Conservation (phyloP, 2,329 filamentous ascomycete genomes). For the Nectriaceae sp. region DNA sequence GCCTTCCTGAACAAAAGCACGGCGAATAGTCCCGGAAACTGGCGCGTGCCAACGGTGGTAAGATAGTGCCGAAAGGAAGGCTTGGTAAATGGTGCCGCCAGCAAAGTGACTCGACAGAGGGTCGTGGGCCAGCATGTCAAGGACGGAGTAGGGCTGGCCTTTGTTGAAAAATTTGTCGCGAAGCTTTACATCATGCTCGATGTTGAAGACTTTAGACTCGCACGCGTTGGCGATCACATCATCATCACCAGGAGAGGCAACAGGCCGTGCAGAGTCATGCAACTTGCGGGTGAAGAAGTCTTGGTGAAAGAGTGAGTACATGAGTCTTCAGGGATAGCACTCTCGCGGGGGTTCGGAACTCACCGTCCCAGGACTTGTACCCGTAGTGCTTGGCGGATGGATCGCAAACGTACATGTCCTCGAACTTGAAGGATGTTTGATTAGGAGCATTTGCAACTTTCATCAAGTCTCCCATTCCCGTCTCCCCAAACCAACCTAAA, state of each 20-base stretch:
- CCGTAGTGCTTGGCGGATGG: conserved; percentile 55
- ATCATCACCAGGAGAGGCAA: conserved; percentile 57
- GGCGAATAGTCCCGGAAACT: conserved; percentile 61
- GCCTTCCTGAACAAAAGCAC: conserved; percentile 60
- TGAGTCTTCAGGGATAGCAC: too few relatives aligned
- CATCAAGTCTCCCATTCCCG: conserved; percentile 49
- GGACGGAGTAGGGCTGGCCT: conserved; percentile 65
- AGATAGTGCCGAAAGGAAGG: conserved; percentile 65
- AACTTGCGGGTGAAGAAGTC: conserved; percentile 67
- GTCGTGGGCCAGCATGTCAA: conserved; percentile 64
- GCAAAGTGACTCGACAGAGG: conserved; percentile 54
- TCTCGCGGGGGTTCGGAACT: conserved; percentile 8
- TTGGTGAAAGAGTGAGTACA: conserved; percentile 11
- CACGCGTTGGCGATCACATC: conserved; percentile 62
- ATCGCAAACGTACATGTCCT: conserved; percentile 64
- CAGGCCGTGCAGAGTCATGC: conserved; percentile 54
- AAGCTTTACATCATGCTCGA: conserved; percentile 51
- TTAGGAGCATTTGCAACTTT: conserved; percentile 51
- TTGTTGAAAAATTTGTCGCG: conserved; percentile 70
- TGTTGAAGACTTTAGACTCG: conserved; percentile 61
- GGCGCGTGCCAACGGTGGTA: conserved; percentile 76
- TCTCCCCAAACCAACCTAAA: conserved; percentile 57
- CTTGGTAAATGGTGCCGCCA: conserved; percentile 69
- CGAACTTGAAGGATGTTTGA: conserved; percentile 48
- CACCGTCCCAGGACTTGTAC: conserved; percentile 67